Conservation (phyloP, 768 basidiomycete species). For the Nidularia pulvinata region DNA sequence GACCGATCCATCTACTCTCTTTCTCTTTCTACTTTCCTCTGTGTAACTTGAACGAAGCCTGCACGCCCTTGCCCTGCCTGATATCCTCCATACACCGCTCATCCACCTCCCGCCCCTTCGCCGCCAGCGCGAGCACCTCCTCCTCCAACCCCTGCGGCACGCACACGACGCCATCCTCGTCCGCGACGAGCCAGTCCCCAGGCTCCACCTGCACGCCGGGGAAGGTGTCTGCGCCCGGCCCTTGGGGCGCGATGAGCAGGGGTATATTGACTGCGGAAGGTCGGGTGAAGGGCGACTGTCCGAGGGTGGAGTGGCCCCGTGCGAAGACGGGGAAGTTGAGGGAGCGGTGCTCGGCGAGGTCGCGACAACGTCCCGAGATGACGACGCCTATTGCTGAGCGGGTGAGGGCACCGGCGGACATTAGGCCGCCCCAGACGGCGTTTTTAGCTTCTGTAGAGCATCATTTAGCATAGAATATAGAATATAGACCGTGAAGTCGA, state of each 20-base stretch:
- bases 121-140: conserved; percentile 59
- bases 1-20: no score
- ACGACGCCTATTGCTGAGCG: conserved; percentile 74
- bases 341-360: conserved; percentile 74
- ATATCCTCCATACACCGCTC: conserved; percentile 76
- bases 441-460: conserved; percentile 51
- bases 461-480: not conserved
- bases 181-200: conserved; percentile 84
- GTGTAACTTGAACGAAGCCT: conserved; percentile 77
- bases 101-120: conserved; percentile 63
- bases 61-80: conserved; percentile 68
- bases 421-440: conserved; percentile 92
- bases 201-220: conserved; percentile 61
- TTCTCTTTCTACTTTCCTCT: conserved; percentile 54
- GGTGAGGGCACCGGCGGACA: conserved; percentile 83
- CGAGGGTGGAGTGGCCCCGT: conserved; percentile 80
- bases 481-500: conserved; percentile 12
- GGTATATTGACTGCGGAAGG: conserved; percentile 76
- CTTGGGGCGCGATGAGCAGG: conserved; percentile 45
- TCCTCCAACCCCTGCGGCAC: conserved; percentile 56
- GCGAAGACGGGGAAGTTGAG: conserved; percentile 82
- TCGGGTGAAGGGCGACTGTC: conserved; percentile 83
- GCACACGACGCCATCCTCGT: conserved; percentile 88
- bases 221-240: conserved; percentile 37
- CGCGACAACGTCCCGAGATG: conserved; percentile 85